A percentile compares a stretch with the other conserved stretches of the same genome.
phyloP scores from a whole-genome alignment of 169 alveolate species.

The Eimeria tenella region DNA sequence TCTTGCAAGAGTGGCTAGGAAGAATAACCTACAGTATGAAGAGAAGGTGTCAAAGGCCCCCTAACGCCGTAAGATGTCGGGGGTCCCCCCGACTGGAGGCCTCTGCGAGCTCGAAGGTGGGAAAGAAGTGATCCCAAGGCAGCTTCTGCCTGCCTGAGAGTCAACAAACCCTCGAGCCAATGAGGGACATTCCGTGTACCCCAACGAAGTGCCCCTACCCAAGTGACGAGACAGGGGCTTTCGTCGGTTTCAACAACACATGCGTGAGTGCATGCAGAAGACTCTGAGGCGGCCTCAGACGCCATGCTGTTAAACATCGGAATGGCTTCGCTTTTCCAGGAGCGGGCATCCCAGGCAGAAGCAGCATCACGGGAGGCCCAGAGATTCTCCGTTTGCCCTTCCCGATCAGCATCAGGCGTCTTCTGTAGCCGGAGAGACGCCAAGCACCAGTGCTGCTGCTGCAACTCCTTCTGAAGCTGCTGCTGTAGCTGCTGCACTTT shows the following conservation, averaged over 20 bases:
- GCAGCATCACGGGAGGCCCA: not conserved
- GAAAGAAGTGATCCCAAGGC: not conserved
- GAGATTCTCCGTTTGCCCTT: not conserved
- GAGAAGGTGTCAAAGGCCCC: not conserved
- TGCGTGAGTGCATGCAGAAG: not conserved
- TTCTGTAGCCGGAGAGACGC: constrained; percentile 23
- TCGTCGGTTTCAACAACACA: not conserved
- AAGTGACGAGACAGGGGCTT: constrained; percentile 37
- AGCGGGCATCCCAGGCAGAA: not conserved
- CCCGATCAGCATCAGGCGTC: not conserved
- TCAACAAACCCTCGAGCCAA: constrained; percentile 18
- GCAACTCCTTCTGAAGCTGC: not conserved
- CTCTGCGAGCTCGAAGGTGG: not conserved
- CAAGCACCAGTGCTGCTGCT: not conserved
- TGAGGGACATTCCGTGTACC: constrained; percentile 11
- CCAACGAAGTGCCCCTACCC: constrained; percentile 43
- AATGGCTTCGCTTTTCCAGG: not conserved
- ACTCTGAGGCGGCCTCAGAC: not conserved
- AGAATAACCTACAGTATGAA: not conserved
- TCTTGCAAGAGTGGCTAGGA: no score
- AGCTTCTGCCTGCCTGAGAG: not conserved
- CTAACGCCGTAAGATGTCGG: not conserved
- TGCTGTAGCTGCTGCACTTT: not conserved
- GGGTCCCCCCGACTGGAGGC: constrained; percentile 1
- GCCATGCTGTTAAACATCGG: not conserved